Percentiles rank a stretch among this genome's conserved stretches.
phyloP scores from a whole-genome alignment of 1,284 basidiomycete genomes.

The Earliella scabrosa region DNA sequence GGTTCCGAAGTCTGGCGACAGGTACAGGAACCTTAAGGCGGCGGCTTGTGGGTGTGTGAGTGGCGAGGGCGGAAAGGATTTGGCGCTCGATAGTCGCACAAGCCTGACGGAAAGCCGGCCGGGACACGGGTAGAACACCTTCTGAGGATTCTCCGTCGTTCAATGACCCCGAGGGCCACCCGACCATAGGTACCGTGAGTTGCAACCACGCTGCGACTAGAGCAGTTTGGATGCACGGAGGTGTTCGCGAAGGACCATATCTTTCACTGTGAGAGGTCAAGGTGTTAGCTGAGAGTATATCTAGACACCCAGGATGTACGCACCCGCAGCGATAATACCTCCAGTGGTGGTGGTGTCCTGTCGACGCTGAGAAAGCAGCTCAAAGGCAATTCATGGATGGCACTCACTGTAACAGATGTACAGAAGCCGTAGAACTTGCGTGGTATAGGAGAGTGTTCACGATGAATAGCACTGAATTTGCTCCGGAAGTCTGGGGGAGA shows the following conservation, averaged over 20 bases:
- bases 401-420: slow-evolving; percentile 72
- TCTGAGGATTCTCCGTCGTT: too few species aligned
- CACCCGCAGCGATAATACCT: slow-evolving; percentile 80
- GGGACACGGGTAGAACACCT: neutral
- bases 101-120: neutral
- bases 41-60: slow-evolving; percentile 2
- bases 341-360: slow-evolving; percentile 76
- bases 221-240: slow-evolving; percentile 43
- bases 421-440: slow-evolving; percentile 81
- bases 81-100: neutral
- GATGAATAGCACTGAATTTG: slow-evolving; percentile 79
- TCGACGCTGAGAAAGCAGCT: neutral
- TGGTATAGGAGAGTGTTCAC: slow-evolving; percentile 75
- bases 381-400: neutral
- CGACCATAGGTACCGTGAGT: too few species aligned
- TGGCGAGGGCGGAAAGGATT: neutral
- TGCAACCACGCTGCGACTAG: too few species aligned
- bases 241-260: slow-evolving; percentile 73
- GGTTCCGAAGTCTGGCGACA: neutral
- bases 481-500: slow-evolving; percentile 61
- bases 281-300: neutral
- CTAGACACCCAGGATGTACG: slow-evolving; percentile 8
- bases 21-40: slow-evolving; percentile 9
- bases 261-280: slow-evolving; percentile 49
- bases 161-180: too few species aligned